These are phyloP conservation scores for Tylopilus sp. DNA, from an alignment of 768 basidiomycete species.

Conservation along the genomic window DNA sequence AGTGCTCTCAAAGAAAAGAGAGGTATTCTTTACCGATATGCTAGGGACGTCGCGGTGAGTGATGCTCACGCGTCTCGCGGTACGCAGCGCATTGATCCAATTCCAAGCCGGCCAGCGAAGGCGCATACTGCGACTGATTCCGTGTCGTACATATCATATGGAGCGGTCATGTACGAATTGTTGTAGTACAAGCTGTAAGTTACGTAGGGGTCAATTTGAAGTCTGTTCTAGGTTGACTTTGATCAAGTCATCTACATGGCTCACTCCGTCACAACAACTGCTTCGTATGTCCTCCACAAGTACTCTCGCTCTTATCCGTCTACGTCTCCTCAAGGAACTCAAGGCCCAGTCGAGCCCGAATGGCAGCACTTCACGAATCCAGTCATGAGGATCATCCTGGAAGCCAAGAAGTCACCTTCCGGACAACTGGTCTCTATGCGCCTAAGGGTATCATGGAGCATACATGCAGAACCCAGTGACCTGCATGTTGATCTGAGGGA, in stretches of 20 bases:
- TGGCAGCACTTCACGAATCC: constrained; percentile 84
- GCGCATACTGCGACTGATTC: constrained; percentile 76
- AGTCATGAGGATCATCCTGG: constrained; percentile 56
- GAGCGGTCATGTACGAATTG: constrained; percentile 1
- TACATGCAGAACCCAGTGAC: constrained; percentile 39
- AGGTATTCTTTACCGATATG: constrained; percentile 77
- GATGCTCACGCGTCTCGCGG: constrained; percentile 1
- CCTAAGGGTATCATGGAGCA: constrained; percentile 61
- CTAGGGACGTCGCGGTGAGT: constrained; percentile 82
- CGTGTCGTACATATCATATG: constrained; percentile 3
- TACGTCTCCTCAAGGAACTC: constrained; percentile 10
- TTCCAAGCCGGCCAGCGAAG: constrained; percentile 70
- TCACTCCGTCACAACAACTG: constrained; percentile 50
- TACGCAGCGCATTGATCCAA: constrained; percentile 4
- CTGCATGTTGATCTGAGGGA: constrained; percentile 47
- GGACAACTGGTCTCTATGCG: constrained; percentile 60
- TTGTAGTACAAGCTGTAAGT: no score
- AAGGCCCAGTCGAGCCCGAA: constrained; percentile 39
- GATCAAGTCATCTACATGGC: constrained; percentile 28
- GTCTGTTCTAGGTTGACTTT: no score
- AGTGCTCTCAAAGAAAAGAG: constrained; percentile 62
- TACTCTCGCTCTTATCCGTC: constrained; percentile 65
- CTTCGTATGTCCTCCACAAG: constrained; percentile 54
- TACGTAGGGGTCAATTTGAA: no score
- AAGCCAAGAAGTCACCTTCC: constrained; percentile 49